Evolutionary conservation across 345 rosid genomes (phyloP).

Genomic region (Murraya koenigii): DNA sequence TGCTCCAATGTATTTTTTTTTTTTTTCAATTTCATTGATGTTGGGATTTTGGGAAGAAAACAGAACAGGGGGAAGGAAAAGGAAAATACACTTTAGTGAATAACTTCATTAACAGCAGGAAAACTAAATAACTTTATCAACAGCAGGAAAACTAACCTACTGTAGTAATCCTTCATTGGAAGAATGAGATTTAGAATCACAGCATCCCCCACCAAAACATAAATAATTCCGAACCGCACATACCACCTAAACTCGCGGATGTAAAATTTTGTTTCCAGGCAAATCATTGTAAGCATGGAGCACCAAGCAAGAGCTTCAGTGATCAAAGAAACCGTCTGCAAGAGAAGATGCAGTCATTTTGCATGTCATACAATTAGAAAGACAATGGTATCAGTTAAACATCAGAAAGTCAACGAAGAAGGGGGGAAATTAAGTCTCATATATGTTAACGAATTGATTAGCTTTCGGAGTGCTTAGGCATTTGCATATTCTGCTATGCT

Average conservation of each 20-base stretch:
- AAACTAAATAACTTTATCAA: too few relatives aligned
- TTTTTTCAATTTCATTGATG: background rate
- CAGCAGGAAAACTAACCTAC: slow-evolving; percentile 39
- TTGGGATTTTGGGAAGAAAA: background rate
- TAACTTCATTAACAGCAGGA: background rate
- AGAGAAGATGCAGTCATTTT: slow-evolving; percentile 11
- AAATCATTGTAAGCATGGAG: slow-evolving; percentile 66
- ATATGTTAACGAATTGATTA: background rate
- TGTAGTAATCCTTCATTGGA: slow-evolving; percentile 45
- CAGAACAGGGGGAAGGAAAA: background rate
- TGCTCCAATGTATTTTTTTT: background rate
- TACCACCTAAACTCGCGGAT: slow-evolving; percentile 76
- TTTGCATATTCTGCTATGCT: background rate
- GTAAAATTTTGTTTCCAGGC: slow-evolving; percentile 63
- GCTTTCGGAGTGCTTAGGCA: background rate
- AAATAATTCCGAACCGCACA: slow-evolving; percentile 76
- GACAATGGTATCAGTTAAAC: background rate
- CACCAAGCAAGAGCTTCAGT: slow-evolving; percentile 81
- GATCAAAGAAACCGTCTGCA: slow-evolving; percentile 62
- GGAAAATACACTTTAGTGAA: background rate
- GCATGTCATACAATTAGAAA: background rate
- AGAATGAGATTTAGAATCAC: slow-evolving; percentile 76
- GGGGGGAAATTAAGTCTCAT: background rate
- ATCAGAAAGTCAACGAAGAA: background rate
- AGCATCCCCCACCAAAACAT: slow-evolving; percentile 81